phyloP scores from a whole-genome alignment of 176 grass and related monocot genomes.

The barley (Hordeum vulgare) region MorexV3_pseudomolecules_assembly NC_058518.1:424289721-424290220 shows the following conservation, averaged over 20 bases:
- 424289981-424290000: not conserved
- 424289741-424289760: not conserved
- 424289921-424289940: not conserved
- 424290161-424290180: not conserved
- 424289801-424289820: slow-evolving; percentile 10
- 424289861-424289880: slow-evolving; percentile 20
- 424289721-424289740: not conserved
- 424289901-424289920: not conserved
- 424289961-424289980: not conserved
- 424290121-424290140: not conserved
- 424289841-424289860: not conserved
- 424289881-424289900: not conserved
- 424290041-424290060: slow-evolving; percentile 8
- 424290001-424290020: slow-evolving; percentile 2
- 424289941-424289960: slow-evolving; percentile 1
- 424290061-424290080: not conserved
- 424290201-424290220: not conserved
- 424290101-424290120: slow-evolving; percentile 23
- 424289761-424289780: not conserved
- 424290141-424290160: not conserved
- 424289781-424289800: not conserved
- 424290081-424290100: slow-evolving; percentile 4
- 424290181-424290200: not conserved
- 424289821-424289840: not conserved
- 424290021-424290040: not conserved